A percentile compares a stretch with the other conserved stretches of the same genome.
Evolutionary conservation across 2,329 filamentous ascomycete species (phyloP).

Genomic region (Arthrobotrys conoides): DNA sequence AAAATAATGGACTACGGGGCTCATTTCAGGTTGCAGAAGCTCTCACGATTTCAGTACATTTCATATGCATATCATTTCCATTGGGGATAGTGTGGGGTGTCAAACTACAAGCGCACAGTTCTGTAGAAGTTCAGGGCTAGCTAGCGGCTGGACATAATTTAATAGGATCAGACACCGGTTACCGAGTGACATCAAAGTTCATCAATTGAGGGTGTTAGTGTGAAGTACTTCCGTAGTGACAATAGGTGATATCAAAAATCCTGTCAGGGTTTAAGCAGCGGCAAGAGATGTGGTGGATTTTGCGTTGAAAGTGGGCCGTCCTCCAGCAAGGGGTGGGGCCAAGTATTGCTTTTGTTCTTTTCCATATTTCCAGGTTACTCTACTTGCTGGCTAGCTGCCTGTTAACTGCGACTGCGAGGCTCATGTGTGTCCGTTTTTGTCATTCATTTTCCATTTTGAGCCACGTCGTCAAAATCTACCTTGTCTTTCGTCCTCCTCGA

Average conservation of each 20-base stretch:
- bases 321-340: conserved; percentile 15
- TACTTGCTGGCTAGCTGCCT: not conserved
- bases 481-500: conserved; percentile 4
- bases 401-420: not conserved
- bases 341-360: conserved; percentile 20
- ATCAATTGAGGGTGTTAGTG: not conserved
- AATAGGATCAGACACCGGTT: not conserved
- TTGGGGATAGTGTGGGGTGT: conserved; percentile 29
- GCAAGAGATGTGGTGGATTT: conserved; percentile 32
- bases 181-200: not conserved
- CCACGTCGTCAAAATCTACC: not conserved
- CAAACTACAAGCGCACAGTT: not conserved
- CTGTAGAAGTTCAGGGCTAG: conserved; percentile 6
- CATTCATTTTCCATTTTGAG: conserved; percentile 7
- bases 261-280: conserved; percentile 9
- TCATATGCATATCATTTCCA: conserved; percentile 43
- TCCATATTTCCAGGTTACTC: conserved; percentile 5
- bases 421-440: conserved; percentile 19
- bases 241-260: conserved; percentile 4
- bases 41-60: conserved; percentile 7
- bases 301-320: conserved; percentile 33
- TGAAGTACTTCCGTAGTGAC: not conserved
- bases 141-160: not conserved
- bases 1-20: not conserved
- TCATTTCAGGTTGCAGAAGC: conserved; percentile 17